phyloP scores from a whole-genome alignment of 23 red algal genomes.

The Cyanidioschyzon merolae region DNA sequence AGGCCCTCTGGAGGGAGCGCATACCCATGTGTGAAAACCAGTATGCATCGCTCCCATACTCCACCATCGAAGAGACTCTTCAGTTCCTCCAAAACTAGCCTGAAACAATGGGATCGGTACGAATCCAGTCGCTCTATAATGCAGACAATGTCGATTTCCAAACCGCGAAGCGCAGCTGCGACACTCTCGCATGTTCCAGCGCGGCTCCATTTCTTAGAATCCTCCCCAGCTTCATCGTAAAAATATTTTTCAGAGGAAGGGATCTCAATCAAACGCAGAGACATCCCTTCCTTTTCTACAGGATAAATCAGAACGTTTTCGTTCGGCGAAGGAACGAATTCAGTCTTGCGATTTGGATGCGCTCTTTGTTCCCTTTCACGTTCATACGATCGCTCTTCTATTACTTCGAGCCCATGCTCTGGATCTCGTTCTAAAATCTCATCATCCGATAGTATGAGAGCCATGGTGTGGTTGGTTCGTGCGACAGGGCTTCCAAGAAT shows the following conservation, averaged over 20 bases:
- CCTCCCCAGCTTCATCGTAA: neutral
- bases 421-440: neutral
- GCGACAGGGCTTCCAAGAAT: neutral
- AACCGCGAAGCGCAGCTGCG: neutral
- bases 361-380: neutral
- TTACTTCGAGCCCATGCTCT: neutral
- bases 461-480: neutral
- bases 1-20: neutral
- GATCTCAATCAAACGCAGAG: neutral
- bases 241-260: neutral
- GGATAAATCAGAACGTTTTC: neutral
- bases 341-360: neutral
- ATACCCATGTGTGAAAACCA: constrained; percentile 10
- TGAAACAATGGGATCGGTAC: neutral
- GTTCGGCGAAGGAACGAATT: neutral
- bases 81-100: neutral
- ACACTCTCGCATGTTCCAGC: neutral
- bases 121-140: neutral
- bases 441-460: neutral
- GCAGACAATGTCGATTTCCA: neutral
- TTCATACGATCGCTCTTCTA: neutral
- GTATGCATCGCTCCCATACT: constrained; percentile 1
- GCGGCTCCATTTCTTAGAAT: neutral
- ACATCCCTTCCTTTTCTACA: neutral
- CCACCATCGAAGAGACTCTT: neutral